phyloP scores from a whole-genome alignment of 1,284 basidiomycete genomes.

The Rhodotorula glutinis region DNA sequence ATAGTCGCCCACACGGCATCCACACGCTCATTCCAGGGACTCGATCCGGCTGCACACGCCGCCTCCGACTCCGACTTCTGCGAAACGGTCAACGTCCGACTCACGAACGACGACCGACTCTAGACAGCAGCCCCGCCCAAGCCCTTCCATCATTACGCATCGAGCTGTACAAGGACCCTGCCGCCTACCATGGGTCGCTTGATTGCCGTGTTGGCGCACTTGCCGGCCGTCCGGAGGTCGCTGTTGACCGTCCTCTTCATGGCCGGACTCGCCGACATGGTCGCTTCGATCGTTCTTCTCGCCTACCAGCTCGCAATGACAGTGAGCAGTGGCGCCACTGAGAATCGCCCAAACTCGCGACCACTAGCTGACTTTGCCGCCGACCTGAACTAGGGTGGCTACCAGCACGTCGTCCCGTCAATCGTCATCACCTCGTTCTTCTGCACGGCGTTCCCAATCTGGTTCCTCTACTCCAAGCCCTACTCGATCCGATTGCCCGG shows the following conservation, averaged over 20 bases:
- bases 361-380: background rate
- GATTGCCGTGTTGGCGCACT: constrained; percentile 7
- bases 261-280: constrained; percentile 15
- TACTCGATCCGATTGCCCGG: constrained; percentile 22
- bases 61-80: background rate
- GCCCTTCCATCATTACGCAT: background rate
- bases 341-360: no score
- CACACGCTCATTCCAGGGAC: background rate
- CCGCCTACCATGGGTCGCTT: background rate
- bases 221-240: constrained; percentile 3
- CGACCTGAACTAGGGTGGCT: constrained; percentile 7
- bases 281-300: constrained; percentile 24
- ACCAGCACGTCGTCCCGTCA: constrained; percentile 21
- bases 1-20: constrained; percentile 31
- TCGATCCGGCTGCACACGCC: background rate
- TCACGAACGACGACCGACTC: background rate
- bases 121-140: no score
- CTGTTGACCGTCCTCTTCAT: constrained; percentile 4
- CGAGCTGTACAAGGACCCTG: no score
- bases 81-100: background rate
- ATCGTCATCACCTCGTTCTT: constrained; percentile 25
- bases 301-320: constrained; percentile 27
- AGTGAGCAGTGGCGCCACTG: background rate
- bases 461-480: constrained; percentile 29
- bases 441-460: constrained; percentile 17